Evolutionary conservation across 768 basidiomycete species (phyloP), one percentile per base, ranked within the genome.

Genomic region (Arthromyces matolae): DNA sequence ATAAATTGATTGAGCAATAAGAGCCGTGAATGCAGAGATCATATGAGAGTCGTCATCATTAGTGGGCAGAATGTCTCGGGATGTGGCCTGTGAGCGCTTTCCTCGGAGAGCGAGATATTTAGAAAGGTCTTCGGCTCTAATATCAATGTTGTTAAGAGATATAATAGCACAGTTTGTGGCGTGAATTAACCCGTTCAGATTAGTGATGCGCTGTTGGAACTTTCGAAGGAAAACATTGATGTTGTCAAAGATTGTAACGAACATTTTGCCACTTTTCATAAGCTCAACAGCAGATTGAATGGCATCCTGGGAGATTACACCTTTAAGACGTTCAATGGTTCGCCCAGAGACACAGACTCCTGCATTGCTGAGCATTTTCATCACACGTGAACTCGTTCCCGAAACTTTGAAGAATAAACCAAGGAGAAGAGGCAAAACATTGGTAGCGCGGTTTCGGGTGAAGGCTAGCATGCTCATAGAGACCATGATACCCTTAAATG

Each of bases 141-240:
- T 12, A 24, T 41, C 39, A 13, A 25, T 16, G 2, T 16, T 24
- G 7, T 41, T 24, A 5, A 41, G 39, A 9, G 3, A 2, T 5
- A 41, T 41, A n/a, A 41, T 28, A 3, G 39, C 39, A 41, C 39
- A 41, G 42, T 65, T 67, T 0, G 64, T 64, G 0, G 60, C 58
- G 35, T 63, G 55, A 6, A 65, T 61, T 60, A 65, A 64, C 5
- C 49, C 35, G 41, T 68, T 62, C 14, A 47, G 45, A 42, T 64
- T 67, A 5, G 56, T 57, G 13, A 68, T 10, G 8, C 59, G 53
- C 39, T 68, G 65, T 36, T 66, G 54, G 18, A 47, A 57, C 50
- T 66, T 65, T 20, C 61, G 57, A 1, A 65, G 47, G 40, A 59
- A 66, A 32, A 68, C 55, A 36, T 68, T 68, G 59, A 67, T 64